phyloP scores from a whole-genome alignment of 495 filamentous ascomycete genomes.

The Hyphodiscus hymeniophilus region DNA sequence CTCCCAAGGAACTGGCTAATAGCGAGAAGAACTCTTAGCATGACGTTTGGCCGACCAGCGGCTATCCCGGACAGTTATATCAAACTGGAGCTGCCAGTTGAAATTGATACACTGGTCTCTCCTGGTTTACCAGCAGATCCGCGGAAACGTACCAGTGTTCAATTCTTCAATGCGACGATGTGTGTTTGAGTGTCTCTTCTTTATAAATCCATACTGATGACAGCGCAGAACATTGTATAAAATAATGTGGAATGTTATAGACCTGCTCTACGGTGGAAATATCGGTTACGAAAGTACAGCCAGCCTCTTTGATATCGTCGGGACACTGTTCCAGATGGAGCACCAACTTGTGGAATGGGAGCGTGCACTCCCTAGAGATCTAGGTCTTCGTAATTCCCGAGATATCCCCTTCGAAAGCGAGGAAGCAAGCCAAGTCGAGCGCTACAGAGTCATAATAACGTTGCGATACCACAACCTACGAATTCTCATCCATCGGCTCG shows the following conservation, averaged over 20 bases:
- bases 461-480: conserved; percentile 27
- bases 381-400: background rate
- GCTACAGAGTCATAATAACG: conserved; percentile 25
- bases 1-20: too few species aligned
- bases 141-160: conserved; percentile 14
- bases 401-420: background rate
- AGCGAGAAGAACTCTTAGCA: conserved; percentile 34
- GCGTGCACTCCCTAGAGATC: background rate
- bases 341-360: conserved; percentile 14
- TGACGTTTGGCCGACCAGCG: conserved; percentile 34
- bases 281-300: conserved; percentile 18
- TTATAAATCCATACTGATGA: background rate
- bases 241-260: conserved; percentile 23
- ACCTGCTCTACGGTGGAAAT: conserved; percentile 28
- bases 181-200: background rate
- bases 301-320: conserved; percentile 1
- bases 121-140: background rate
- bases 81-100: conserved; percentile 23
- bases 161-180: conserved; percentile 30
- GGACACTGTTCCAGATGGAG: conserved; percentile 2
- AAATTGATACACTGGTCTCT: background rate
- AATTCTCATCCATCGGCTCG: conserved; percentile 27
- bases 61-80: conserved; percentile 30
- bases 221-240: conserved; percentile 7
- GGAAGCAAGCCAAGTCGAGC: too few species aligned